Evolutionary conservation across 2,329 filamentous ascomycete genomes (phyloP), one percentile per base, ranked within the genome.

Genomic region (Stachybotrys elegans): DNA sequence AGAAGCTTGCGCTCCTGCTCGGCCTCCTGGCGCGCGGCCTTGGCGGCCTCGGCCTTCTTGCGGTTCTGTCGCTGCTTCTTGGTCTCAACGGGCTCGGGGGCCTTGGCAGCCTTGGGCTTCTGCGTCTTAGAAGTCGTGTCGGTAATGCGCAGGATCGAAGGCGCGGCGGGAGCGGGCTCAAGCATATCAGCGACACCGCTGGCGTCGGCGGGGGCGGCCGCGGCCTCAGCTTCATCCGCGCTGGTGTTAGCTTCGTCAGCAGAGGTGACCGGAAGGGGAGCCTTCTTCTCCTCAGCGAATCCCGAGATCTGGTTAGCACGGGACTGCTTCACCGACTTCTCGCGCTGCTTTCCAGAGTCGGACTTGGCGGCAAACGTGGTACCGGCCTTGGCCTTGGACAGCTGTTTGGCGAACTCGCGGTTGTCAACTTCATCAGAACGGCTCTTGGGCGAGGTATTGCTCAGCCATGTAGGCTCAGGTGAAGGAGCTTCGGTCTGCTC

Each of bases 61-160:
- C 84, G 81, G 71, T 95, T 93, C 72, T 96, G 91, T 48, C 90
- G 84, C 72, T 95, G 88, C 75, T 96, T 96, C 84, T 96, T 96
- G 17, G 85, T 86, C 73, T 95, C 87, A 16, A 77, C 78, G 40
- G 78, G 76, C 63, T 88, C 82, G 51, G 79, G 73, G 32, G 75
- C 70, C 69, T 83, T 80, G 52, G 73, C 68, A 56, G 78, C 72
- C 68, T 82, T 82, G 50, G 75, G 69, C 66, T 83, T 83, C 49
- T 78, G 72, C 68, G 84, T 78, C 60, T 76, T 68, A 75, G 81
- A 61, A 68, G 77, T 57, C 66, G 78, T 61, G 49, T 83, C 82
- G 43, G 86, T 93, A 51, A 97, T 73, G 49, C 87, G 87, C 49
- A 96, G 73, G 39, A 94, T 81, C 1, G 83, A 83, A 20, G 89